Evolutionary conservation across 2,329 filamentous ascomycete species (phyloP), one percentile per base, ranked within the genome.

Genomic region (Ceratocystis destructans): DNA sequence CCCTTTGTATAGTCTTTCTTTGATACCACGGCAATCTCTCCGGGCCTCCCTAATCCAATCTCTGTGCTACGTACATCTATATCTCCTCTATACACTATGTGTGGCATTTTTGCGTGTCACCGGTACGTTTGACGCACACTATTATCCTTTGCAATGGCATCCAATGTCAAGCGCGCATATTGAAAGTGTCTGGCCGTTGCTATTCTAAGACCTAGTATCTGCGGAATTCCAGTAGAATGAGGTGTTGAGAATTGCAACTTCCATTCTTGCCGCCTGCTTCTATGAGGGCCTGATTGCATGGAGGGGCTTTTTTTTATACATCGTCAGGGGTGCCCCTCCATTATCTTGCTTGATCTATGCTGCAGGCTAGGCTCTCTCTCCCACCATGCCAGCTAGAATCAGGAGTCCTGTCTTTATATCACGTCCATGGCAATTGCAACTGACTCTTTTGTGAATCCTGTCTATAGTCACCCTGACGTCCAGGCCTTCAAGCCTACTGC

Each of bases 31-130:
- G n/a, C 53, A 57, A 31, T 25, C 28, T 57, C 28, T 28, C 31
- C 28, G 12, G 22, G 22, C 53, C 22, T 57, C 31, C 53, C 53
- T 57, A 33, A 33, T 57, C 53, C 53, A 28, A 53, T 25, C 53
- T 20, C 31, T n/a, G 53, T 17, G 53, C 53, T 28, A 33, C 53
- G 28, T 57, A n/a, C 22, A 15, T 25, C 50, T 15, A 20, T 15
- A 4, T 22, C 28, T 31, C 12, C 53, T 57, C 22, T 22, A 59
- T 55, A 59, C 44, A 88, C 76, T 73, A 96, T 96, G 91, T 96
- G 91, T 87, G 91, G 91, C 78, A 96, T 96, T 75, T 96, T 96
- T 78, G 92, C 90, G 73, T 96, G 92, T 79, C 90, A 96, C 79
- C 82, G 84, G 91, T 96, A 79, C 76, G 86, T 82, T 48, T 61